Conservation (phyloP, 208 protist species). For the Herpetomonas samuelpessoai region DNA sequence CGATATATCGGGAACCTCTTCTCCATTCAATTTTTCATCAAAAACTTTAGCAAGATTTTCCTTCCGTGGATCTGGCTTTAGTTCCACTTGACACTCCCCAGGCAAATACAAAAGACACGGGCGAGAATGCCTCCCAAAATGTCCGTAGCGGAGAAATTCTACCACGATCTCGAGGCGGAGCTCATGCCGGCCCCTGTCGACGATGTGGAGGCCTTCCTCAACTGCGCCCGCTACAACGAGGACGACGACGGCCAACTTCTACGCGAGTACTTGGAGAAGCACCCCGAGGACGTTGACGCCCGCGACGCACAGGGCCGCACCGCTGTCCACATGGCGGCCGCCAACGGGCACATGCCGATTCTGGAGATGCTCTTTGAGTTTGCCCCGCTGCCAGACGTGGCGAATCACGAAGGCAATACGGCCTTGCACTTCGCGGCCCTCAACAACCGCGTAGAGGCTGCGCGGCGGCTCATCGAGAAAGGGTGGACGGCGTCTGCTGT, state of each 20-base stretch:
- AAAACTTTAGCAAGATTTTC: no score
- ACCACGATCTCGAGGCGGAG: conserved; percentile 21
- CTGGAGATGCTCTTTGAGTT: conserved; percentile 73
- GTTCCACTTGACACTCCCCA: neutral
- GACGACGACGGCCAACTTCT: conserved; percentile 52
- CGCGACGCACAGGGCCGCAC: conserved; percentile 76
- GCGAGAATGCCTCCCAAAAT: neutral
- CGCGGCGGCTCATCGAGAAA: conserved; percentile 43
- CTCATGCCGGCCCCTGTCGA: conserved; percentile 41
- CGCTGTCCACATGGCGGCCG: conserved; percentile 83
- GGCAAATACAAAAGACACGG: neutral
- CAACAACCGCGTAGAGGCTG: conserved; percentile 73
- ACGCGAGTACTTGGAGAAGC: conserved; percentile 34
- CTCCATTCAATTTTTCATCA: no score
- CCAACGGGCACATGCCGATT: conserved; percentile 75
- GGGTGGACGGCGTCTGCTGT: conserved; percentile 55
- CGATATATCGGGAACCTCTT: no score
- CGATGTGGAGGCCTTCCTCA: conserved; percentile 71
- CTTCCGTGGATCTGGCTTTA: no score
- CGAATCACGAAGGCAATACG: conserved; percentile 84
- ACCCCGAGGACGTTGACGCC: conserved; percentile 54
- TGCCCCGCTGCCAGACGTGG: conserved; percentile 49
- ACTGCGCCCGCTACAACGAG: conserved; percentile 88
- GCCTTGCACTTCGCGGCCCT: conserved; percentile 88
- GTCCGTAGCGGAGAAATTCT: conserved; percentile 1